Base-by-base conservation (phyloP, 2,329 filamentous ascomycete species). In the Xylariaceae sp. region DNA sequence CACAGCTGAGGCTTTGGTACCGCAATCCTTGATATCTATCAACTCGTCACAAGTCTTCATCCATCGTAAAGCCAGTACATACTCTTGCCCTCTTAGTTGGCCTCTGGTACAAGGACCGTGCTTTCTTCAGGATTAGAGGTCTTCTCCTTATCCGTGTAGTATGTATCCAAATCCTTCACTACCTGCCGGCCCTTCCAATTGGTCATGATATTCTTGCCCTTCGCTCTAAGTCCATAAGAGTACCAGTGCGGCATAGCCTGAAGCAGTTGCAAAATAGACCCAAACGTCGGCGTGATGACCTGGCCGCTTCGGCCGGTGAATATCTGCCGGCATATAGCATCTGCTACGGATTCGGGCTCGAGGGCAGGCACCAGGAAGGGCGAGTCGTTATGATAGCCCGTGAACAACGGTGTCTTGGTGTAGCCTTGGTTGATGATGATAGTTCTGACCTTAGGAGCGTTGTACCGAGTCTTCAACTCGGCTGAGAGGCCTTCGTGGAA, bases 341-440 rank as follows among this genome's bases (percentile, higher is more conserved):
- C 84, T 0, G 87, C 87, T 11, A 91, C 86, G 2, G 82, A 86
- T 70, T 86, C 85, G 0, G 84, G 79, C 62, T 84, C 76, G 56
- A 89, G 72, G 28, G 82, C 67, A 1, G 81, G 82, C 55, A 80
- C 68, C n/a, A 86, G 50, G 64, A 82, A 86, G 1, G 74, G 75
- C 57, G 76, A 71, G 43, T 77, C 77, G 16, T 81, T 79, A 5
- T 78, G 73, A 65, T 86, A 83, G 1, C 83, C 83, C 24, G 77
- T 72, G 65, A 88, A 87, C 8, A 89, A 76, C n/a, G 79, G 71
- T 1, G 81, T 90, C 67, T 79, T 83, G 65, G 79, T 87, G 71
- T 85, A 88, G 41, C 79, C 83, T 65, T 85, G 87, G 61, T 84
- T 85, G 45, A 90, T 81, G 6, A 87, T 66, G n/a, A 91, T 80